A percentile compares a stretch with the other conserved stretches of the same genome.
phyloP scores from a whole-genome alignment of 495 filamentous ascomycete species.

The Neurospora sp. region DNA sequence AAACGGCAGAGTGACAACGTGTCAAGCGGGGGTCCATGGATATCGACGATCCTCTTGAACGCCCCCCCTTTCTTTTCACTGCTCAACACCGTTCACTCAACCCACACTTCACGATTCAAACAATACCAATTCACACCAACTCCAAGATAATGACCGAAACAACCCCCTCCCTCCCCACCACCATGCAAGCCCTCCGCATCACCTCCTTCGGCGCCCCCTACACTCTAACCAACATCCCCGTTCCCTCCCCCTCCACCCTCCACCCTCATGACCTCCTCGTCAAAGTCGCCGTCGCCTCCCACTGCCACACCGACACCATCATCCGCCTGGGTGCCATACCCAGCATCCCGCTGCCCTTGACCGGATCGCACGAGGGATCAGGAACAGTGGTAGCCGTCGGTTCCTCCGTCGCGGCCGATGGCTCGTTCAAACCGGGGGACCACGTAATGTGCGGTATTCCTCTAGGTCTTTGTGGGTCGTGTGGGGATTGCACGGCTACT shows the following conservation, averaged over 20 bases:
- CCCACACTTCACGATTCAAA: background rate
- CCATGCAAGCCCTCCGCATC: slow-evolving; percentile 1
- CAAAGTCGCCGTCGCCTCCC: slow-evolving; percentile 46
- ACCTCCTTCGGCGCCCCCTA: slow-evolving; percentile 41
- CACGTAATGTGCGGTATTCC: slow-evolving; percentile 40
- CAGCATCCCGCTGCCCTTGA: slow-evolving; percentile 35
- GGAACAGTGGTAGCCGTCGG: slow-evolving; percentile 45
- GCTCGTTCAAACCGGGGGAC: slow-evolving; percentile 35
- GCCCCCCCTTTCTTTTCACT: background rate
- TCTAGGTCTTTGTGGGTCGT: slow-evolving; percentile 37
- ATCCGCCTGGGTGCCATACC: slow-evolving; percentile 33
- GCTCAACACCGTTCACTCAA: background rate
- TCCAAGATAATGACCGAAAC: background rate
- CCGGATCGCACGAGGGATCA: slow-evolving; percentile 48
- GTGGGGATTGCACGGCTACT: slow-evolving; percentile 33
- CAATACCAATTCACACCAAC: background rate
- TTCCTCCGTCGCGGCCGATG: slow-evolving; percentile 18
- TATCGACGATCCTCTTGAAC: background rate
- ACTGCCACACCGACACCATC: slow-evolving; percentile 54
- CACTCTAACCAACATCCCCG: slow-evolving; percentile 34
- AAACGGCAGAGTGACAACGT: background rate
- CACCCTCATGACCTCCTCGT: slow-evolving; percentile 43
- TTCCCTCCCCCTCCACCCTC: slow-evolving; percentile 27
- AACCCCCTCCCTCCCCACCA: background rate
- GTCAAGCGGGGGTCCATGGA: background rate